These are phyloP conservation scores for Pontederia crassipes DNA, from an alignment of 176 grass and related monocot species.

Conservation along the genomic window DNA sequence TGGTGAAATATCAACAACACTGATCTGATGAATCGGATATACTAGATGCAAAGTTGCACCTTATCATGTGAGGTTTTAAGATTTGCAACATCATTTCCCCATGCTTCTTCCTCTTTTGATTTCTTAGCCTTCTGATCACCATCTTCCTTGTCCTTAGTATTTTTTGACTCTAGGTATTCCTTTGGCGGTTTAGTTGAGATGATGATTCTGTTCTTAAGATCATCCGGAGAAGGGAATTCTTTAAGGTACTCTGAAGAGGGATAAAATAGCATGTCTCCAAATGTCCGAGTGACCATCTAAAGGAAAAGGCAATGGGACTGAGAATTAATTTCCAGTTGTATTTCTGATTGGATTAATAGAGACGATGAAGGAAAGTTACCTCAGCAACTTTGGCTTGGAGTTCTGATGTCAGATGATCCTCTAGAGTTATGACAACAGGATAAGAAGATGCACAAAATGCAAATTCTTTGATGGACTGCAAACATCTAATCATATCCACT, in stretches of 20 bases:
- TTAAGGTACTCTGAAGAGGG: conserved; percentile 49
- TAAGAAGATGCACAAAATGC: conserved; percentile 16
- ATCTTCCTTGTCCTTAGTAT: conserved; percentile 10
- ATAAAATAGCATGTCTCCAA: conserved; percentile 43
- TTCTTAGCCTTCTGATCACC: conserved; percentile 11
- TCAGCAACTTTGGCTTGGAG: conserved; percentile 13
- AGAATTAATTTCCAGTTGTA: background rate
- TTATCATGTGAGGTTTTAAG: background rate
- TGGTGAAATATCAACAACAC: background rate
- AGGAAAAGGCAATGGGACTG: background rate
- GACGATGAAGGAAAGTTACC: background rate
- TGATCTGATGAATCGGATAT: background rate
- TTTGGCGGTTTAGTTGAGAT: conserved; percentile 96
- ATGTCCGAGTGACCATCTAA: conserved; percentile 17
- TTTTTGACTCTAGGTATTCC: conserved; percentile 61
- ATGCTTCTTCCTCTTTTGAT: conserved; percentile 7
- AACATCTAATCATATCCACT: conserved; percentile 18
- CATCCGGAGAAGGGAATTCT: conserved; percentile 84
- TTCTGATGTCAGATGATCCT: conserved; percentile 18
- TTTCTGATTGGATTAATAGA: background rate
- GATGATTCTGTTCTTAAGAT: conserved; percentile 67
- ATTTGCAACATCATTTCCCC: background rate
- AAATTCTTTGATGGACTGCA: conserved; percentile 10
- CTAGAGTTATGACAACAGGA: conserved; percentile 22
- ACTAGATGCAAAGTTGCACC: background rate